Percentiles rank a stretch among this genome's conserved stretches.
These are phyloP conservation scores for Lachnum nothofagi DNA, from an alignment of 2,329 filamentous ascomycete species.

Conservation along the genomic window DNA sequence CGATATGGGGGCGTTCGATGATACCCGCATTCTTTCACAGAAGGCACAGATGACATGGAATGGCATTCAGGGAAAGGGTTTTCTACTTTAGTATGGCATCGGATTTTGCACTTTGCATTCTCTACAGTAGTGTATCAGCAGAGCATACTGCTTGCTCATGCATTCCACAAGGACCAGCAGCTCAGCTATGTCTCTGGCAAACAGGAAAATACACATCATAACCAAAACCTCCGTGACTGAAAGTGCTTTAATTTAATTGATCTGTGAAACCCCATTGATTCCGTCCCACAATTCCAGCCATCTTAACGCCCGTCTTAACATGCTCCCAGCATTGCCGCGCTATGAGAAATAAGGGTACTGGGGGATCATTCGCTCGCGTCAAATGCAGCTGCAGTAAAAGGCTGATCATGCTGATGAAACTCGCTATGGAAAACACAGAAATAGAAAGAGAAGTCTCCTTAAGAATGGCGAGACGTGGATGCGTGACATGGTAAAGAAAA, in stretches of 20 bases:
- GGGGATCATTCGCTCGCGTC: slow-evolving; percentile 28
- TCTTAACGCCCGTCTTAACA: slow-evolving; percentile 18
- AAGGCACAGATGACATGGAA: slow-evolving; percentile 27
- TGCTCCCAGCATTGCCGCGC: slow-evolving; percentile 23
- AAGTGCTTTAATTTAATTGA: not conserved
- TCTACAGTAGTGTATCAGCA: slow-evolving; percentile 17
- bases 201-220: slow-evolving; percentile 13
- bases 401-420: slow-evolving; percentile 69
- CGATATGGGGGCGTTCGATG: slow-evolving; percentile 33
- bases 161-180: slow-evolving; percentile 21
- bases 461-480: slow-evolving; percentile 73
- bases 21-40: slow-evolving; percentile 33
- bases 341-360: slow-evolving; percentile 28
- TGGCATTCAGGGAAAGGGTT: slow-evolving; percentile 14
- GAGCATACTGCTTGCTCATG: slow-evolving; percentile 13
- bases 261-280: slow-evolving; percentile 5
- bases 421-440: slow-evolving; percentile 69
- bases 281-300: slow-evolving; percentile 19
- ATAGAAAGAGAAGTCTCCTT: slow-evolving; percentile 75
- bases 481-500: slow-evolving; percentile 68
- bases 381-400: slow-evolving; percentile 61
- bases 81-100: slow-evolving; percentile 17
- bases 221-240: not conserved
- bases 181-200: slow-evolving; percentile 20
- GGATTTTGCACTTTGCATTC: slow-evolving; percentile 15